These are phyloP conservation scores for Fusarium verrucosum DNA, from an alignment of 2,329 filamentous ascomycete genomes.

Conservation along the genomic window DNA sequence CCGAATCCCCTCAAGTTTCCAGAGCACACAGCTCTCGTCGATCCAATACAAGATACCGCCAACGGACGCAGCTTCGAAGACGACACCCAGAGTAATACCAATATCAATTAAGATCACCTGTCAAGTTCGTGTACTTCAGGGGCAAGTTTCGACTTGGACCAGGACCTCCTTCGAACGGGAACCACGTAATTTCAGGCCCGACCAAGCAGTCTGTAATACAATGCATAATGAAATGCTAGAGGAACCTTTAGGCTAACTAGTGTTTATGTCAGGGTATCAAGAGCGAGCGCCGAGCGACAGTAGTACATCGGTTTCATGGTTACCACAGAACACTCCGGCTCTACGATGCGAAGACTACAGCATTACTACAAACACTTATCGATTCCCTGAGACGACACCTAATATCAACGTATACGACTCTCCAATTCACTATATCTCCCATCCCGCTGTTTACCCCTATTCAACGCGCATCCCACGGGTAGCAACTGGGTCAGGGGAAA, in stretches of 20 bases:
- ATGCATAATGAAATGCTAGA: rapidly evolving
- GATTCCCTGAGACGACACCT: background rate
- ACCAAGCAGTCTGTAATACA: no score
- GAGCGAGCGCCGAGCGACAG: no score
- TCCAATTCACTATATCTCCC: background rate
- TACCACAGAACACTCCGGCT: background rate
- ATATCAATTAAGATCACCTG: rapidly evolving
- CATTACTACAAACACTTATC: background rate
- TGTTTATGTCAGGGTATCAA: no score
- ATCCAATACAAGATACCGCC: background rate
- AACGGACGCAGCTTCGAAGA: rapidly evolving
- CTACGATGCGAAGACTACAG: background rate
- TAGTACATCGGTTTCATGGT: no score
- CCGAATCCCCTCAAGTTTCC: background rate
- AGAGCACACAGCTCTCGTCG: background rate
- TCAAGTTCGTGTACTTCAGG: background rate
- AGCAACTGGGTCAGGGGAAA: no score
- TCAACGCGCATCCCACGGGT: background rate
- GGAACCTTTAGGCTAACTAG: rapidly evolving
- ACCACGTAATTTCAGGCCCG: background rate
- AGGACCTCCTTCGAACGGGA: background rate
- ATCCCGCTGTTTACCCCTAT: background rate
- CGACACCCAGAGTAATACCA: rapidly evolving
- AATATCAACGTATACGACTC: background rate
- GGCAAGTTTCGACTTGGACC: background rate